Percentiles rank a stretch among this genome's conserved stretches.
phyloP scores from a whole-genome alignment of 345 rosid species.

The Eucalyptus caleyi region DNA sequence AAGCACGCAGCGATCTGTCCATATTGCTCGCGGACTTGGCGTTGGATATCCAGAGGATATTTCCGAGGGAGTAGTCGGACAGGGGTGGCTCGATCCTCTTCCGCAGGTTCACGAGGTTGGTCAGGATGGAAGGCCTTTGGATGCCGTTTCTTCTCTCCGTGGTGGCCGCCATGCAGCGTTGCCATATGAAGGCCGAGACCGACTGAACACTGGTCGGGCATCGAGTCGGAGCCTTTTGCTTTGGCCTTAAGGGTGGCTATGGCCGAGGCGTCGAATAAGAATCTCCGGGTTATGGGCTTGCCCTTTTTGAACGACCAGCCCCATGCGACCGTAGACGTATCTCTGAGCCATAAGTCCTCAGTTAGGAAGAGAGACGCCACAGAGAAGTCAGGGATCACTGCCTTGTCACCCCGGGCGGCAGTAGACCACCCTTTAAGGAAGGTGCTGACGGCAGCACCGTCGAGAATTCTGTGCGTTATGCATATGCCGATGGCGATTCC shows the following conservation, averaged over 20 bases:
- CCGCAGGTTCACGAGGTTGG: conserved; percentile 21
- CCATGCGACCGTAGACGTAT: conserved; percentile 3
- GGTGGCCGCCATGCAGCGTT: neutral
- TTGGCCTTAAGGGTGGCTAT: conserved; percentile 3
- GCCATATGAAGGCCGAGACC: conserved; percentile 29
- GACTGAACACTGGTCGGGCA: conserved; percentile 14
- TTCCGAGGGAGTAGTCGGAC: conserved; percentile 24
- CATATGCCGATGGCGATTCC: conserved; percentile 22
- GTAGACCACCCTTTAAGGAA: conserved; percentile 23
- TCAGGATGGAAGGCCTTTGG: conserved; percentile 12
- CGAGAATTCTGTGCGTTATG: conserved; percentile 21
- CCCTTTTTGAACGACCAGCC: conserved; percentile 17
- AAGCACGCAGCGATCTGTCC: conserved; percentile 15
- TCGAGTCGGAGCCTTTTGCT: neutral
- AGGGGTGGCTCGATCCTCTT: neutral
- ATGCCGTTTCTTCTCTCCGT: neutral
- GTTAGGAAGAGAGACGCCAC: conserved; percentile 22
- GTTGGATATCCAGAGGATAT: conserved; percentile 14
- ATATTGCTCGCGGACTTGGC: neutral
- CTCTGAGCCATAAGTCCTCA: conserved; percentile 16
- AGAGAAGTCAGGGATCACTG: conserved; percentile 1
- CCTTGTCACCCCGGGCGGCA: neutral
- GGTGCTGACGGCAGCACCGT: conserved; percentile 8
- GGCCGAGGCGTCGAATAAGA: conserved; percentile 12
- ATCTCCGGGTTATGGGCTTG: conserved; percentile 14